Conservation (phyloP, 345 rosid species). For the Noccaea bulbosa region DNA sequence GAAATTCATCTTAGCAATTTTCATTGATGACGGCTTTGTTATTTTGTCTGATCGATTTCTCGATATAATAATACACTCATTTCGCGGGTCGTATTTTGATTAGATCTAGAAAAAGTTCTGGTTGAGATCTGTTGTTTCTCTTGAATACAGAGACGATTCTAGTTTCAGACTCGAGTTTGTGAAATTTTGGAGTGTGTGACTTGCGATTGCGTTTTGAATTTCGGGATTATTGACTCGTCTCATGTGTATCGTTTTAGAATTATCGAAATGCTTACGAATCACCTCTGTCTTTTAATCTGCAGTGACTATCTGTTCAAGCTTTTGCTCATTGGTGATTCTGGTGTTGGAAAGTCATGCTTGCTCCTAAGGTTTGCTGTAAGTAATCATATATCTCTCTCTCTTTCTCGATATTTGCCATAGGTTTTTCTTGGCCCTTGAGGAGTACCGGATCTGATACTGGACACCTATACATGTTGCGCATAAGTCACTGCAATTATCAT, state of each 20-base stretch:
- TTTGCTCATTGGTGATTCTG: constrained; percentile 53
- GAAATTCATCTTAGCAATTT: constrained; percentile 1
- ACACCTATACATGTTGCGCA: too few species aligned
- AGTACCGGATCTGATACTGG: too few species aligned
- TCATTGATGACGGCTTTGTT: not conserved
- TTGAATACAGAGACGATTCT: not conserved
- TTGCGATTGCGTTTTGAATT: constrained; percentile 27
- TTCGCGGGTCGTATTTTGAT: constrained; percentile 18
- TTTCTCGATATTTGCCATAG: not conserved
- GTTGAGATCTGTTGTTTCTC: constrained; percentile 26
- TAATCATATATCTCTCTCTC: constrained; percentile 5
- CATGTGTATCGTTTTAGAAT: not conserved
- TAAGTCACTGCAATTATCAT: too few species aligned
- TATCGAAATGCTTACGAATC: not conserved
- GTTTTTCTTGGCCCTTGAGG: not conserved
- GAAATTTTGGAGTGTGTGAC: not conserved
- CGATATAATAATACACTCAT: not conserved
- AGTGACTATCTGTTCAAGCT: constrained; percentile 54
- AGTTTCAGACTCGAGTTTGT: not conserved
- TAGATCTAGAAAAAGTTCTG: constrained; percentile 28
- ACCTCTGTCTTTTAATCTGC: not conserved
- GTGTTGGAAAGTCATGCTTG: constrained; percentile 53
- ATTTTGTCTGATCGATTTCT: constrained; percentile 3
- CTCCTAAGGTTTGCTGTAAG: constrained; percentile 58
- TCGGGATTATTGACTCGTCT: not conserved